Evolutionary conservation across 192 early-diverging fungal species (phyloP), one percentile per base, ranked within the genome.

Genomic region (Phycomyces blakesleeanus): DNA sequence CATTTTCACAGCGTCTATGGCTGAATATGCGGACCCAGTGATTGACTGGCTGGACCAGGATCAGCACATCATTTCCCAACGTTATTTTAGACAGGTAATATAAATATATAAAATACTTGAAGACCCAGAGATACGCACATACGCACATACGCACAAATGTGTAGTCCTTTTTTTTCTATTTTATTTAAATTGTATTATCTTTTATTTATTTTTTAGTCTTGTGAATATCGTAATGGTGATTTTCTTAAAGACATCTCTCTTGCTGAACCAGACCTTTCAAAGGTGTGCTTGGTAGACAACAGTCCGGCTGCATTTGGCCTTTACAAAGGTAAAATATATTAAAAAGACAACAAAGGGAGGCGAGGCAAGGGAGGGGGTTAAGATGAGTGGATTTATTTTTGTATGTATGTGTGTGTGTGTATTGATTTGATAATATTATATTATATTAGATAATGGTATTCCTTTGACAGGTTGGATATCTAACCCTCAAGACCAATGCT

Each of bases 11-110:
- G 93, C 93, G 10, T 90, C 87, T 11, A 91, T 95, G 88, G 75
- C 89, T 21, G 92, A 95, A 76, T 95, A 95, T 67, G 93, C 93
- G n/a, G 91, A 94, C 68, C 93, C 93, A 18, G 93, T 95, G 21
- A 93, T 95, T 61, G 93, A 95, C 68, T 91, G 86, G 83, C 66
- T 95, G 38, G 92, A 95, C 70, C 83, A 85, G 59, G 73, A 76
- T 52, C 74, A 83, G 20, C 88, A 72, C 11, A 59, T 93, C 18
- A 84, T 94, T 59, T 81, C 83, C 8, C 73, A 81, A 51, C 83
- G 93, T 22, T 91, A 86, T 72, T 95, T 95, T 77, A 77, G 93
- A 42, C 84, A 92, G 73, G 88, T 90, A 77, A 50, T 67, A 39
- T 62, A 10, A 44, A 16, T 3, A 27, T 24, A 27, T 25, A 15